A percentile compares a stretch with the other conserved stretches of the same genome.
Conservation (phyloP, 2,329 filamentous ascomycete species). For the Pyricularia pennisetigena region DNA sequence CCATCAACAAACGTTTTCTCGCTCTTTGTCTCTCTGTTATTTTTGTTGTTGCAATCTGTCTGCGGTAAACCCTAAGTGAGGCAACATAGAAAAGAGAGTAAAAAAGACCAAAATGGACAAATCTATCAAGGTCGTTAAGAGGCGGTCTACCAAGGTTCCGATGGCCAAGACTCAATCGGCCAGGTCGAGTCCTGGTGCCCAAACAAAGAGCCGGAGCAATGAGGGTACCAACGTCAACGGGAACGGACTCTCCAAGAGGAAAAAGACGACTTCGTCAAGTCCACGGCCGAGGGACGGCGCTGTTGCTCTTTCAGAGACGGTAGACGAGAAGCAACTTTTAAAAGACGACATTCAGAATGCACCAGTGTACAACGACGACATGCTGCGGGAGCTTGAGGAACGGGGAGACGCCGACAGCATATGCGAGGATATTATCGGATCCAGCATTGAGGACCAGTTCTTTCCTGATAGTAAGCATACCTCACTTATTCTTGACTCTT, state of each 20-base stretch:
- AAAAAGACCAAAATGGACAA: neutral
- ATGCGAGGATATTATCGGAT: constrained; percentile 52
- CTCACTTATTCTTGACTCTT: neutral
- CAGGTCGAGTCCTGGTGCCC: neutral
- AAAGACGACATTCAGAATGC: constrained; percentile 7
- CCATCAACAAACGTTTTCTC: neutral
- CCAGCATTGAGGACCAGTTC: constrained; percentile 41
- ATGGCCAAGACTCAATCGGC: neutral
- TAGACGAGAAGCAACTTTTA: constrained; percentile 6
- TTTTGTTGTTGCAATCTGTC: neutral
- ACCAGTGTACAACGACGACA: constrained; percentile 1
- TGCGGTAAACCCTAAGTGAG: neutral
- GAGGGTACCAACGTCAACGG: neutral
- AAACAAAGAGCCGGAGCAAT: neutral
- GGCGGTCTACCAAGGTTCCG: neutral
- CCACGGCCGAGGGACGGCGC: neutral
- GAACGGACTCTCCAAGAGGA: constrained; percentile 3
- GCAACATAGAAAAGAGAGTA: neutral
- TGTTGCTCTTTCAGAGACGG: constrained; percentile 6
- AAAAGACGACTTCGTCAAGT: neutral
- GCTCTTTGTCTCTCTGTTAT: neutral
- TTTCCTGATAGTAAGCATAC: constrained; percentile 31
- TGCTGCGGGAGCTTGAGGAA: constrained; percentile 6
- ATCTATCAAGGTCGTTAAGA: neutral
- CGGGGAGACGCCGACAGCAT: constrained; percentile 35